A percentile compares a stretch with the other conserved stretches of the same genome.
These are phyloP conservation scores for Lactarius sp. DNA, from an alignment of 768 basidiomycete genomes.

Conservation along the genomic window DNA sequence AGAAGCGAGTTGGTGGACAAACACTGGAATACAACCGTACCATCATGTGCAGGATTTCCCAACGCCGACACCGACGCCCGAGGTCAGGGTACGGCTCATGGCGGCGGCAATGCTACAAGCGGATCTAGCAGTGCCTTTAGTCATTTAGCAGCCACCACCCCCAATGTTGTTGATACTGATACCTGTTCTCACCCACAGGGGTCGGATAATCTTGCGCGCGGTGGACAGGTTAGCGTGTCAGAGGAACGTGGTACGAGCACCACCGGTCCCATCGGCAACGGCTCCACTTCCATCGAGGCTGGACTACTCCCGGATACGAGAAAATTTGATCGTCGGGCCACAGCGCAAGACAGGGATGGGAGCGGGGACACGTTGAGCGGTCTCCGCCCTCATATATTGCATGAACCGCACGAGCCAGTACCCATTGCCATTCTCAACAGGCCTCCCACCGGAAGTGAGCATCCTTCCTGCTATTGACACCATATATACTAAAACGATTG, in stretches of 20 bases:
- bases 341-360: slow-evolving; percentile 24
- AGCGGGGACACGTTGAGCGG: slow-evolving; percentile 37
- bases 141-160: background rate
- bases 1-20: background rate
- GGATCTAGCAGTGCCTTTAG: background rate
- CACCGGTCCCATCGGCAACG: background rate
- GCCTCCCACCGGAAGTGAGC: slow-evolving; percentile 49
- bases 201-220: background rate
- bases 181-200: background rate
- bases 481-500: background rate
- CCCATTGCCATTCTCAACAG: slow-evolving; percentile 67
- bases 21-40: background rate
- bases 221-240: background rate
- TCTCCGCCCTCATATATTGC: slow-evolving; percentile 58
- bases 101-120: background rate
- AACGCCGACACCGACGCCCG: background rate
- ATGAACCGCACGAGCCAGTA: slow-evolving; percentile 49
- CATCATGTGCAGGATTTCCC: background rate
- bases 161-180: background rate
- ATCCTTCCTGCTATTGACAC: background rate
- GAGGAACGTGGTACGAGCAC: background rate
- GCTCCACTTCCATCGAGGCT: background rate
- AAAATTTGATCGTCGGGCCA: background rate
- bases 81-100: background rate
- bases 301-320: background rate